These are phyloP conservation scores for Rasamsonia emersonii DNA, from an alignment of 2,329 filamentous ascomycete genomes.

Conservation along the genomic window DNA sequence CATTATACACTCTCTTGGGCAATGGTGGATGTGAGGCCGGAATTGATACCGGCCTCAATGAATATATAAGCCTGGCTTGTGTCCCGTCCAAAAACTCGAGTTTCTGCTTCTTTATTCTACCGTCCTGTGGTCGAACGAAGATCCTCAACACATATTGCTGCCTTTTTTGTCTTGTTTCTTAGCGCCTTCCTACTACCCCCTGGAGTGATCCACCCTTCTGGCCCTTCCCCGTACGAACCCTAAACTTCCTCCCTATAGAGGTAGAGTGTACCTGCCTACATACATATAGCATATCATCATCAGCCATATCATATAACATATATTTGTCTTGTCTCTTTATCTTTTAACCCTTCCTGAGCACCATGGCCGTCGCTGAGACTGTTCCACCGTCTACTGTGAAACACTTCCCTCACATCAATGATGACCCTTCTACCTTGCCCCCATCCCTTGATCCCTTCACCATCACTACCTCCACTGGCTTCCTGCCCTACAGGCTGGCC, in stretches of 20 bases:
- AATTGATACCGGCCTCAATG: conserved; percentile 38
- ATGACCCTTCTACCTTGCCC: conserved; percentile 34
- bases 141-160: conserved; percentile 2
- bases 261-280: too few species aligned
- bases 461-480: conserved; percentile 38
- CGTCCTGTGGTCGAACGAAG: conserved; percentile 4
- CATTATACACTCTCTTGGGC: conserved; percentile 5
- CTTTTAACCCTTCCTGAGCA: conserved; percentile 10
- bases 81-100: conserved; percentile 18
- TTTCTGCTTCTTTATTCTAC: conserved; percentile 14
- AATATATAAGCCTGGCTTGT: conserved; percentile 34
- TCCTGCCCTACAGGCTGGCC: conserved; percentile 34
- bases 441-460: conserved; percentile 39
- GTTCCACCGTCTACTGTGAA: conserved; percentile 28
- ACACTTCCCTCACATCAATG: conserved; percentile 36
- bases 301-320: conserved; percentile 4
- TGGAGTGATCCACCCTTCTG: too few species aligned
- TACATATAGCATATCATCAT: too few species aligned
- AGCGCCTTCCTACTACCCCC: conserved; percentile 9
- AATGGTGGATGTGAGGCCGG: conserved; percentile 28
- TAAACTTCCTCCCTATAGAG: too few species aligned
- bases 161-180: conserved; percentile 13
- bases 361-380: conserved; percentile 27
- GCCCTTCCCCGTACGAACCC: too few species aligned
- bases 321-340: conserved; percentile 3